Conservation (phyloP, 2,329 filamentous ascomycete genomes). For the Simplicillium aogashimaense region DNA sequence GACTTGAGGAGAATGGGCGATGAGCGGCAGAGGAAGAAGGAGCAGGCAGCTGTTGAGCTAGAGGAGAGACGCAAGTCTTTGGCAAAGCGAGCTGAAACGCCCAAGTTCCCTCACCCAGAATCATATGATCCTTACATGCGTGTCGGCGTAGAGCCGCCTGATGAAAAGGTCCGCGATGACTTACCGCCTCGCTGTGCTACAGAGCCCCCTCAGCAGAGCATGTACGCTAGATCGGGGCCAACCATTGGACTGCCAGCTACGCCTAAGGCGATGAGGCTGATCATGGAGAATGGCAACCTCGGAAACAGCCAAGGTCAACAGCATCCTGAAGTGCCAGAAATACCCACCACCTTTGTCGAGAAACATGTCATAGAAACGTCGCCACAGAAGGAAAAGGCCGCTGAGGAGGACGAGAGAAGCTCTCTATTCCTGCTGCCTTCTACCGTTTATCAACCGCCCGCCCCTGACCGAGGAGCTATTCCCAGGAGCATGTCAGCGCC, state of each 20-base stretch:
- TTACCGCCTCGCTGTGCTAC: constrained; percentile 53
- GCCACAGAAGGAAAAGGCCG: constrained; percentile 21
- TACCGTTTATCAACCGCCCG: constrained; percentile 49
- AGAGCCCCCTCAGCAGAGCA: constrained; percentile 44
- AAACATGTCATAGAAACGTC: constrained; percentile 18
- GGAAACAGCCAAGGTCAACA: constrained; percentile 6
- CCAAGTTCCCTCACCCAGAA: constrained; percentile 67
- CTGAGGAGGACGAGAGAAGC: constrained; percentile 17
- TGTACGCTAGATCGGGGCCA: constrained; percentile 37
- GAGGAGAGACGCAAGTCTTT: constrained; percentile 81
- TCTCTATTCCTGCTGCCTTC: constrained; percentile 43
- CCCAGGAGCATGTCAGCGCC: constrained; percentile 53
- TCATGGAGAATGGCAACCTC: constrained; percentile 50
- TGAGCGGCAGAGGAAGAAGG: constrained; percentile 58
- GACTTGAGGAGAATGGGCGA: constrained; percentile 47
- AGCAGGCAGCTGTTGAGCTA: constrained; percentile 71
- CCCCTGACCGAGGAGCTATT: constrained; percentile 28
- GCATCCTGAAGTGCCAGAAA: constrained; percentile 34
- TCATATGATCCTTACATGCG: constrained; percentile 26
- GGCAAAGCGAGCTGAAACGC: constrained; percentile 68
- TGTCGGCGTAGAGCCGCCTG: constrained; percentile 30
- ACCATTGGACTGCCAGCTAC: constrained; percentile 79
- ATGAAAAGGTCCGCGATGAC: constrained; percentile 30
- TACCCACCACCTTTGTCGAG: constrained; percentile 37
- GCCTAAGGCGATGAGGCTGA: constrained; percentile 80